Percentiles rank a stretch among this genome's conserved stretches.
These are phyloP conservation scores for Trypanosomatidae sp. DNA, from an alignment of 208 protist genomes.

Conservation along the genomic window DNA sequence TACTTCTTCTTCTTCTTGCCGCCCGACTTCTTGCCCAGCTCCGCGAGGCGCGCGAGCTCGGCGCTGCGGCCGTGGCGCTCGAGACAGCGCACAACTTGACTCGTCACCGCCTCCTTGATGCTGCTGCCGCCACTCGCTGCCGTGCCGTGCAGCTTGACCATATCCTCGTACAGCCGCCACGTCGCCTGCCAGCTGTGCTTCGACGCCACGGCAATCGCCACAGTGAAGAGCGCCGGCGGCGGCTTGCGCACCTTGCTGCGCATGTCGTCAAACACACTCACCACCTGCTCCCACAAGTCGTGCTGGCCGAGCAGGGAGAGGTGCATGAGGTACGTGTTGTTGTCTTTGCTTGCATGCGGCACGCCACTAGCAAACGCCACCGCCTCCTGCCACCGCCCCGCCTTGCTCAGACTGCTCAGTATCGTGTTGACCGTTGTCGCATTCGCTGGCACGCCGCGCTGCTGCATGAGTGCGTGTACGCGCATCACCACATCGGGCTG, in stretches of 20 bases:
- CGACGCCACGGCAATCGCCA: slow-evolving; percentile 39
- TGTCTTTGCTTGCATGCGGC: slow-evolving; percentile 20
- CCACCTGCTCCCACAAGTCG: slow-evolving; percentile 41
- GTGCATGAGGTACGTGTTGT: slow-evolving; percentile 63
- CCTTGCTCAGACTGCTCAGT: slow-evolving; percentile 54
- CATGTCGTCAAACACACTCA: slow-evolving; percentile 37
- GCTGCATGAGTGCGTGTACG: slow-evolving; percentile 32
- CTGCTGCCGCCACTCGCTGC: too few species aligned
- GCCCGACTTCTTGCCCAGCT: slow-evolving; percentile 32
- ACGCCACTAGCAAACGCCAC: slow-evolving; percentile 41
- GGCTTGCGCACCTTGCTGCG: slow-evolving; percentile 19
- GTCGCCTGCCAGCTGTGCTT: slow-evolving; percentile 58
- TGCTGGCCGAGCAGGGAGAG: slow-evolving; percentile 63
- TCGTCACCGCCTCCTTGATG: slow-evolving; percentile 63
- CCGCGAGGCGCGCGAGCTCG: slow-evolving; percentile 63
- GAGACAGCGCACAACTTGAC: slow-evolving; percentile 59
- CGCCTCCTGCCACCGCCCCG: slow-evolving; percentile 28
- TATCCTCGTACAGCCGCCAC: slow-evolving; percentile 47
- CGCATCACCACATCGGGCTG: slow-evolving; percentile 23
- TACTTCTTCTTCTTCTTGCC: slow-evolving; percentile 54
- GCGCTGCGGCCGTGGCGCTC: slow-evolving; percentile 40
- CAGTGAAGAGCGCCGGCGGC: slow-evolving; percentile 37
- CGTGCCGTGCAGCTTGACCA: slow-evolving; percentile 57
- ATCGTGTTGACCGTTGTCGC: slow-evolving; percentile 72
- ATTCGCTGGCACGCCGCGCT: slow-evolving; percentile 28